Evolutionary conservation across 2,329 filamentous ascomycete genomes (phyloP).

Genomic region (Venturia effusa): DNA sequence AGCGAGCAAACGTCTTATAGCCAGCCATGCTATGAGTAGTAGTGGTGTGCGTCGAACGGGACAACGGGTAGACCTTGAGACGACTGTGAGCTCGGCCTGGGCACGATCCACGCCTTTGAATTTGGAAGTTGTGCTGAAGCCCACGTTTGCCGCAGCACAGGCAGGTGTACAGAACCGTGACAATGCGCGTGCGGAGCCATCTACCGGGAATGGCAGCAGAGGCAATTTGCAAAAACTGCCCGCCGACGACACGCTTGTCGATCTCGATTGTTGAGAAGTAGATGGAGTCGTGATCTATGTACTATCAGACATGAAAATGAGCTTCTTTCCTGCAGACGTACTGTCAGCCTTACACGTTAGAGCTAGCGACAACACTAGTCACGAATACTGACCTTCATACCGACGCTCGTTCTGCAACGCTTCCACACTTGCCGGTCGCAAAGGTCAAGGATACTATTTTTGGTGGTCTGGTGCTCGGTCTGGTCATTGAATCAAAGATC

Average conservation of each 20-base stretch:
- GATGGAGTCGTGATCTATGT: not conserved
- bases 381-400: not conserved
- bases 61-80: not conserved
- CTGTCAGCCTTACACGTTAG: not conserved
- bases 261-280: not conserved
- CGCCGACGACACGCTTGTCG: not conserved
- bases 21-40: not conserved
- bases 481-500: not conserved
- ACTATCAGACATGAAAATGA: not conserved
- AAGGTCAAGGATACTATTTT: not conserved
- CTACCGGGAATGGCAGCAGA: not conserved
- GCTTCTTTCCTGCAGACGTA: not conserved
- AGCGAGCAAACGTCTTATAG: not conserved
- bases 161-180: too few relatives aligned
- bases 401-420: not conserved
- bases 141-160: not conserved
- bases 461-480: not conserved
- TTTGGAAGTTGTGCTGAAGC: not conserved
- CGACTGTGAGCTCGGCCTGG: not conserved
- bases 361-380: not conserved
- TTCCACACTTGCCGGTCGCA: not conserved
- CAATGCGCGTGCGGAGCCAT: not conserved
- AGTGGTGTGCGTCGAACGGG: not conserved
- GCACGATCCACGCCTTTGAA: not conserved
- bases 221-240: not conserved